Percentiles rank a stretch among this genome's conserved stretches.
Evolutionary conservation across 257 asterid species (phyloP).

Genomic region (Capsicum baccatum): DNA sequence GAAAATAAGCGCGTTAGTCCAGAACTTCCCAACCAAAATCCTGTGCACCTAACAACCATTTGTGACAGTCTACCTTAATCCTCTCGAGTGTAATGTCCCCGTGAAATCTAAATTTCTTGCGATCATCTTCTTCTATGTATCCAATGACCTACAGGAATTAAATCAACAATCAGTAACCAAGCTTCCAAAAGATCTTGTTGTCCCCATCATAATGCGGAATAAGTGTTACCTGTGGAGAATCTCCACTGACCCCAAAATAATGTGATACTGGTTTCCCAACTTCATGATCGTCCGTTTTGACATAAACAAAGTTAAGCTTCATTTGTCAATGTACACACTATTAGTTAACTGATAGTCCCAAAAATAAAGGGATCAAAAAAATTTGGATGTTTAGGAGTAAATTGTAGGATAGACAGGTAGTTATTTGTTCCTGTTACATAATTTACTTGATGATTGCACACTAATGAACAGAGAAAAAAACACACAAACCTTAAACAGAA

Average conservation of each 20-base stretch:
- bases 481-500: background rate
- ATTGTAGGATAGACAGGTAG: background rate
- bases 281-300: slow-evolving; percentile 79
- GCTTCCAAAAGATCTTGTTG: background rate
- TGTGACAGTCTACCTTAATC: slow-evolving; percentile 59
- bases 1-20: background rate
- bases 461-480: background rate
- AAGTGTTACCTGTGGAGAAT: slow-evolving; percentile 65
- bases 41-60: background rate
- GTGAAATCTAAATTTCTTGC: slow-evolving; percentile 60
- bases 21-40: background rate
- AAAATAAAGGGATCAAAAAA: background rate
- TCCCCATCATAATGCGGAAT: background rate
- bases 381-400: background rate
- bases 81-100: slow-evolving; percentile 69
- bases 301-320: slow-evolving; percentile 79
- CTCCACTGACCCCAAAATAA: slow-evolving; percentile 78
- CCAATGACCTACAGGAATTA: slow-evolving; percentile 66
- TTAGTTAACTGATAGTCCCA: slow-evolving; percentile 19
- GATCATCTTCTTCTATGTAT: slow-evolving; percentile 60
- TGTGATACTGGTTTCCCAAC: slow-evolving; percentile 89
- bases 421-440: background rate
- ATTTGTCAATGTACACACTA: slow-evolving; percentile 32
- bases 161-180: slow-evolving; percentile 4
- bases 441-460: background rate